Percentiles rank a stretch among this genome's conserved stretches.
Evolutionary conservation across 2,329 filamentous ascomycete species (phyloP).

Genomic region (Ceratocystis papillata): DNA sequence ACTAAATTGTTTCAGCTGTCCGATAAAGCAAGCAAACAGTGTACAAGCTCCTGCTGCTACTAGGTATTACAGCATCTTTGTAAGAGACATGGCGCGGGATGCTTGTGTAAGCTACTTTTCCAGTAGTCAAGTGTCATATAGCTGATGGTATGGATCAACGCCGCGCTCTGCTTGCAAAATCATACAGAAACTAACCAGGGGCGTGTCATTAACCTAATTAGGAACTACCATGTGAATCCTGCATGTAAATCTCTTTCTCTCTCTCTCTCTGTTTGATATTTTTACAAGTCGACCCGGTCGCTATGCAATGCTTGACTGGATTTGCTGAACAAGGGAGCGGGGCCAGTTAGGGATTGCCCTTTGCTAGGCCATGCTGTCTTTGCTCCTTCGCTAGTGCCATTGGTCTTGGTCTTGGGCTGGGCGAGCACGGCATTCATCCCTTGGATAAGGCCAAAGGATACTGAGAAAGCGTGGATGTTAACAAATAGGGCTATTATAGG

Average conservation of each 20-base stretch:
- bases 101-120: no score
- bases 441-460: not conserved
- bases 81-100: no score
- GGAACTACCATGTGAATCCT: no score
- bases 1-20: no score
- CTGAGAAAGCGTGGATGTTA: not conserved
- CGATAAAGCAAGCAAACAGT: no score
- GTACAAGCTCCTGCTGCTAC: no score
- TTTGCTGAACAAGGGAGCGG: conserved; percentile 10
- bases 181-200: no score
- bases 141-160: no score
- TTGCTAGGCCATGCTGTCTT: not conserved
- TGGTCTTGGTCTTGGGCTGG: not conserved
- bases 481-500: not conserved
- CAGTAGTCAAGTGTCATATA: no score
- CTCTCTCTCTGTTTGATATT: not conserved
- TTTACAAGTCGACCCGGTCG: not conserved
- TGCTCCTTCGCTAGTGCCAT: not conserved
- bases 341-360: not conserved
- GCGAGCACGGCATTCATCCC: not conserved
- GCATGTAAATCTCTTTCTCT: not conserved
- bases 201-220: no score
- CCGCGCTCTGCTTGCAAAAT: no score
- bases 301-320: conserved; percentile 3
- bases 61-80: no score